phyloP scores from a whole-genome alignment of 495 filamentous ascomycete genomes.

The Aeminium ludgeri region DNA sequence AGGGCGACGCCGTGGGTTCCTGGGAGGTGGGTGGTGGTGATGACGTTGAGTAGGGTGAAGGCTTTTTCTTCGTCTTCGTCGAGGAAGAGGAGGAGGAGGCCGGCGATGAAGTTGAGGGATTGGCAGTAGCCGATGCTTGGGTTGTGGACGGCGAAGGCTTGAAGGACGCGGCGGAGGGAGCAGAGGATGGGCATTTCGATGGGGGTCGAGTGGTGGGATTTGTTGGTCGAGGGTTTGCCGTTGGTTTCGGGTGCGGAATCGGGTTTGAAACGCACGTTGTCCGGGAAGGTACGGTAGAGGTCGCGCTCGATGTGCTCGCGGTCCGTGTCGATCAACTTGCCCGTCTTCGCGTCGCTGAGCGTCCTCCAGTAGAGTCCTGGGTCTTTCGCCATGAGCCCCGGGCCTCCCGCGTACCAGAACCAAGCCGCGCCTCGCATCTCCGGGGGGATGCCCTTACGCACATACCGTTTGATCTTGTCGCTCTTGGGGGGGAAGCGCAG shows the following conservation, averaged over 20 bases:
- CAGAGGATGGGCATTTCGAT: constrained; percentile 62
- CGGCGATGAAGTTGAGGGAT: constrained; percentile 93
- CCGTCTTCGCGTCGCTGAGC: constrained; percentile 43
- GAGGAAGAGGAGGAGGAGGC: constrained; percentile 82
- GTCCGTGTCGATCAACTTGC: constrained; percentile 47
- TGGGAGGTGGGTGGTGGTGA: constrained; percentile 74
- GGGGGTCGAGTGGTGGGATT: constrained; percentile 16
- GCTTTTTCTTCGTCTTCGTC: constrained; percentile 61
- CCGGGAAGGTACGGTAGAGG: constrained; percentile 86
- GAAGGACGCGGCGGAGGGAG: constrained; percentile 67
- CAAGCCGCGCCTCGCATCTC: constrained; percentile 86
- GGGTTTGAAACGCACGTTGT: constrained; percentile 83
- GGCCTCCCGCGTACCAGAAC: constrained; percentile 95
- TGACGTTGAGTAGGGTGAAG: constrained; percentile 88
- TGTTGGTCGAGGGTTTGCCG: constrained; percentile 1
- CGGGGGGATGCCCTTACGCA: constrained; percentile 89
- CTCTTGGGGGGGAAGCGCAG: constrained; percentile 63
- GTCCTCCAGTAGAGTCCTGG: constrained; percentile 56
- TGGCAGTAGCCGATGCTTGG: constrained; percentile 91
- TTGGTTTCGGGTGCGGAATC: constrained; percentile 25
- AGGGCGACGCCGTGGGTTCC: constrained; percentile 85
- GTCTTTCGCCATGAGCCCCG: constrained; percentile 54
- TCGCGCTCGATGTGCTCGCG: constrained; percentile 90
- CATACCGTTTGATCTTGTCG: constrained; percentile 67
- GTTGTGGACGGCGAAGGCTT: constrained; percentile 77